phyloP scores from a whole-genome alignment of 192 early-diverging fungal species.

The Coemansia sp. region DNA sequence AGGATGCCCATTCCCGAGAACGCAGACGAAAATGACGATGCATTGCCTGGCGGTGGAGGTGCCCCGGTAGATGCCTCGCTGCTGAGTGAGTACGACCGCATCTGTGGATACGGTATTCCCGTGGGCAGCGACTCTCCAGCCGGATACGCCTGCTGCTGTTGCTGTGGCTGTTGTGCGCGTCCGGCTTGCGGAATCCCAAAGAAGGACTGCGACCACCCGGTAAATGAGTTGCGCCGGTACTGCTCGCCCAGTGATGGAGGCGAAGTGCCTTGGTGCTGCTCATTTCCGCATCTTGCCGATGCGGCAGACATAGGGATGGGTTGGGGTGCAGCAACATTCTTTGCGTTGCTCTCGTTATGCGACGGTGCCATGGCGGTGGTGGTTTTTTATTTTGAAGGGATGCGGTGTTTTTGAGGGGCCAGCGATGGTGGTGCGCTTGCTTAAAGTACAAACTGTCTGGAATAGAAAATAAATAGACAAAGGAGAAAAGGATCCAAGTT shows the following conservation, averaged over 20 bases:
- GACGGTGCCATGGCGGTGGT: neutral
- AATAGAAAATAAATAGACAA: neutral
- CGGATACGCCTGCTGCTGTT: conserved; percentile 2
- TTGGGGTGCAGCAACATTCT: conserved; percentile 23
- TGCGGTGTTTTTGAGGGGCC: neutral
- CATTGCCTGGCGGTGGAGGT: conserved; percentile 1
- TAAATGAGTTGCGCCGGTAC: conserved; percentile 40
- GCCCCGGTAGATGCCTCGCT: neutral
- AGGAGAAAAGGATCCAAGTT: neutral
- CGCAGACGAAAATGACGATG: conserved; percentile 26
- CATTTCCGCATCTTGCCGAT: neutral
- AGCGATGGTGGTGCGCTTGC: neutral
- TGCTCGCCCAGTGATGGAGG: conserved; percentile 10
- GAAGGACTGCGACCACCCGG: conserved; percentile 37
- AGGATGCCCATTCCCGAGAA: conserved; percentile 46
- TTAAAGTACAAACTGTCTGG: neutral
- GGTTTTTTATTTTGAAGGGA: neutral
- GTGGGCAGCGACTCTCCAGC: conserved; percentile 3
- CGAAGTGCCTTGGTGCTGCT: neutral
- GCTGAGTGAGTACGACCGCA: conserved; percentile 5
- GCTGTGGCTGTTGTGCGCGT: conserved; percentile 9
- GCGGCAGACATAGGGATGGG: conserved; percentile 23
- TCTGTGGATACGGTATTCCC: conserved; percentile 2
- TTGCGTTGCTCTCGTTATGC: conserved; percentile 7
- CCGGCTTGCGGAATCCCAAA: conserved; percentile 19